Base-by-base conservation (phyloP, 139 green algal genomes). In the Chara braunii region DNA sequence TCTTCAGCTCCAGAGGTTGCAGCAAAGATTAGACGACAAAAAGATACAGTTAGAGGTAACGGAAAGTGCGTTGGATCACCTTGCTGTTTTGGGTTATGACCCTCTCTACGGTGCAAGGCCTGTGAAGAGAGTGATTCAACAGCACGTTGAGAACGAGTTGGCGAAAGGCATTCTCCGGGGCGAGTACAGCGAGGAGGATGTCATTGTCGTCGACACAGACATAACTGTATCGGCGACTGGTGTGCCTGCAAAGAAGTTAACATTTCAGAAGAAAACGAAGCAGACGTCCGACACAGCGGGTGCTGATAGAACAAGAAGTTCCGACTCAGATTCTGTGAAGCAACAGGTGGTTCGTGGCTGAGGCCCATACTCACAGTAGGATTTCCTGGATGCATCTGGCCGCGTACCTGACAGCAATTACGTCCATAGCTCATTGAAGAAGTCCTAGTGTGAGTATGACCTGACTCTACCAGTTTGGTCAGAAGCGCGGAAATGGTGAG, bases 51-150 rank as follows among this genome's bases (percentile, higher is more conserved):
- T 97, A 75, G n/a, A 60, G 2, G 59, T 79, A 8, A 60, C 43
- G 1, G 83, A 91, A 0, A 33, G 32, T 26, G 93, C 91, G 0
- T 61, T 95, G 1, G 75, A 90, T 5, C 84, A 83, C 70, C 81
- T 99, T 22, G 87, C 76, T 5, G 35, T 64, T 2, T 33, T 66
- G 22, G 91, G 92, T 3, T 97, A 87, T 60, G 92, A 98, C 69
- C 90, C 90, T 28, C 85, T 86, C 34, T 98, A 89, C 74, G 92
- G 92, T 24, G 92, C 92, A 0, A 83, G 93, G 5, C 93, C 93
- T 9, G 91, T 99, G 11, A 99, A 99, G 86, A 80, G 92, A 23
- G 92, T 91, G 12, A 84, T 98, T 64, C 90, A 97, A 81, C 82
- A 88, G 35, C 83, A 96, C 77, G 84, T 98, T 44, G 92, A 98